Base-by-base conservation (phyloP, 495 filamentous ascomycete species). In the Penicillium taxi region DNA sequence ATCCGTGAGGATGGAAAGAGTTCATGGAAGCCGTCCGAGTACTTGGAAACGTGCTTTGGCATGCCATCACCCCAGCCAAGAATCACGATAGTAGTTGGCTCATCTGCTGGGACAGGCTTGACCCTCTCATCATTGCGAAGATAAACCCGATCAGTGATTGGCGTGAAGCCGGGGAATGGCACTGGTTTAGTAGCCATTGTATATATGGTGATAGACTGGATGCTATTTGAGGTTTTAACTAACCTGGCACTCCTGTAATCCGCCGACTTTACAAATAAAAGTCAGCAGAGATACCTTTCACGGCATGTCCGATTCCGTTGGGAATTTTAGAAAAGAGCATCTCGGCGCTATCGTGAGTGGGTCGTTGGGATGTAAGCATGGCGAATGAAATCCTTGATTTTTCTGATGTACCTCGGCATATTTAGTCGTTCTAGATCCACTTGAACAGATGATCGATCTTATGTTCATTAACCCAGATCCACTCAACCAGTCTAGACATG, bases 61-160 rank as follows among this genome's bases (percentile, higher is more conserved):
- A 43, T 53, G 14, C 65, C 70, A 39, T 77, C 72, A 35, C 73
- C 73, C 73, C 73, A 77, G 50, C 67, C 65, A 42, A 68, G 75
- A 20, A 76, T 58, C 12, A 56, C 14, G 26, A 56, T 53, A 4
- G 53, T 53, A 9, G 53, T 56, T 29, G 53, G 53, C 22, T 56
- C 43, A 14, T 53, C 19, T 5, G 46, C 37, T 11, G 50, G 35
- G 7, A 33, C 31, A 2, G 46, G 41, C 5, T 37, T 38, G 35
- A 41, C 27, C 13, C 42, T 53, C 20, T 50, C 46, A 12, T 39
- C 53, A 32, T 53, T 37, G 41, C 53, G 53, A 30, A 56, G 41
- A 30, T 53, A 56, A 12, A 56, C 46, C 2, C 53, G 43, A 22
- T 56, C 44, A 16, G 50, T 42, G 42, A 56, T 37, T 24, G 53